phyloP scores from a whole-genome alignment of 805 yeast genomes.

The Candida maltosa region DNA sequence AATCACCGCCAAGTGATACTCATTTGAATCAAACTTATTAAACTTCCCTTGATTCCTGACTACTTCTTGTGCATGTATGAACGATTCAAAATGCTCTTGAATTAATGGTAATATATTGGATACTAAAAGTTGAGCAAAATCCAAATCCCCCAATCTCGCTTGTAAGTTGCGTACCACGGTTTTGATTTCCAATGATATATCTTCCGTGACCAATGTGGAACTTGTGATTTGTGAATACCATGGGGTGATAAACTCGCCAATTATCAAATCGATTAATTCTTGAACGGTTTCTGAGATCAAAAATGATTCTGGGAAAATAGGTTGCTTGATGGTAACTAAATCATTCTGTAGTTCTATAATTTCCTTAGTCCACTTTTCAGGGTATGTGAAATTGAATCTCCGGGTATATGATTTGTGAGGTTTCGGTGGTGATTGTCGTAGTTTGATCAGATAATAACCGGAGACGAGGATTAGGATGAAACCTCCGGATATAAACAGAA shows the following conservation, averaged over 20 bases:
- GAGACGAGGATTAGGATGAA: too few relatives aligned
- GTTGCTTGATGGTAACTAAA: conserved; percentile 21
- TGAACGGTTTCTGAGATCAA: conserved; percentile 52
- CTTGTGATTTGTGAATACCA: conserved; percentile 54
- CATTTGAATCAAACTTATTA: conserved; percentile 18
- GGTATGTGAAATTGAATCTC: conserved; percentile 6
- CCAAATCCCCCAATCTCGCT: conserved; percentile 39
- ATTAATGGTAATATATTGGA: conserved; percentile 59
- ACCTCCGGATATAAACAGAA: too few relatives aligned
- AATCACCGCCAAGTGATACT: conserved; percentile 40
- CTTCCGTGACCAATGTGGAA: conserved; percentile 27
- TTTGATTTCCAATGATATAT: conserved; percentile 44
- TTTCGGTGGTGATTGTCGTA: too few relatives aligned
- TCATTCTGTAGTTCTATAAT: conserved; percentile 16
- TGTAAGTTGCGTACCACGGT: conserved; percentile 40
- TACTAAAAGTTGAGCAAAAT: conserved; percentile 56
- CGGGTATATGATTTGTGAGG: neutral
- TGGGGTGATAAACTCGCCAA: conserved; percentile 50
- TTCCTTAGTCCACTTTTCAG: conserved; percentile 12
- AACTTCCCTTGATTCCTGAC: conserved; percentile 21
- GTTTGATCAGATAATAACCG: too few relatives aligned
- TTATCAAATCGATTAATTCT: conserved; percentile 44
- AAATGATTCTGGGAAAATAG: conserved; percentile 46
- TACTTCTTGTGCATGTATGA: conserved; percentile 38
- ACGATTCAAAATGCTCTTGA: conserved; percentile 59